These are phyloP conservation scores for Eimeria necatrix DNA, from an alignment of 169 alveolate species.

Conservation along the genomic window DNA sequence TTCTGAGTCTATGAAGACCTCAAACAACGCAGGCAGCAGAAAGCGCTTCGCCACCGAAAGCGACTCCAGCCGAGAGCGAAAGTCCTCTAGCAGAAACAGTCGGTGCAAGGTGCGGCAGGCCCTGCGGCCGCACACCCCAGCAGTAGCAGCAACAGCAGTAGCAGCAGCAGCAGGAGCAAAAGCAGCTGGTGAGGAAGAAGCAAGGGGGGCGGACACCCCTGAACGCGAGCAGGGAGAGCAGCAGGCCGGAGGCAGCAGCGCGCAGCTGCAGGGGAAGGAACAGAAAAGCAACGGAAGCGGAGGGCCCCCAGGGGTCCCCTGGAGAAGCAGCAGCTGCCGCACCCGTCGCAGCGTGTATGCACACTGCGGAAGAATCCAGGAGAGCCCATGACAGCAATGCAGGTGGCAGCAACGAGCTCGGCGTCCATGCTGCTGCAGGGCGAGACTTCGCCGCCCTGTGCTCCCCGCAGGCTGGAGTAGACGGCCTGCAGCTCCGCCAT, in stretches of 20 bases:
- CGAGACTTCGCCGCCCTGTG: slow-evolving; percentile 81
- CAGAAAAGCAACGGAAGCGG: not conserved
- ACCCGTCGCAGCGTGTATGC: slow-evolving; percentile 91
- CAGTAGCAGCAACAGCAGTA: not conserved
- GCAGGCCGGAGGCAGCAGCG: not conserved
- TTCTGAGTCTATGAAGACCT: slow-evolving; percentile 75
- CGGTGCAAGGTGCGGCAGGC: slow-evolving; percentile 74
- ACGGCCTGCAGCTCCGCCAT: slow-evolving; percentile 76
- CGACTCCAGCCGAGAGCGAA: slow-evolving; percentile 60
- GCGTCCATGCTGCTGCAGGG: slow-evolving; percentile 87
- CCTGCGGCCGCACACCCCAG: slow-evolving; percentile 3
- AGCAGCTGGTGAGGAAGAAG: not conserved
- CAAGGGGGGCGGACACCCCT: not conserved
- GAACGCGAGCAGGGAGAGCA: not conserved
- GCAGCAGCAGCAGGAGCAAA: not conserved
- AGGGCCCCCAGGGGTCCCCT: not conserved
- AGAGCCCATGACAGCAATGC: slow-evolving; percentile 89
- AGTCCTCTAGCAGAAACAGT: slow-evolving; percentile 44
- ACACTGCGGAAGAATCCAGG: slow-evolving; percentile 89
- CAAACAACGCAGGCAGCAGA: slow-evolving; percentile 60
- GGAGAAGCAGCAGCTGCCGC: slow-evolving; percentile 36
- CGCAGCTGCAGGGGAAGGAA: not conserved
- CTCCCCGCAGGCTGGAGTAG: slow-evolving; percentile 51
- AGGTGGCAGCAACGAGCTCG: slow-evolving; percentile 89
- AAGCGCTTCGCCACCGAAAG: slow-evolving; percentile 35